phyloP scores from a whole-genome alignment of 495 filamentous ascomycete species.

The Penicillium simplicissimum region DNA sequence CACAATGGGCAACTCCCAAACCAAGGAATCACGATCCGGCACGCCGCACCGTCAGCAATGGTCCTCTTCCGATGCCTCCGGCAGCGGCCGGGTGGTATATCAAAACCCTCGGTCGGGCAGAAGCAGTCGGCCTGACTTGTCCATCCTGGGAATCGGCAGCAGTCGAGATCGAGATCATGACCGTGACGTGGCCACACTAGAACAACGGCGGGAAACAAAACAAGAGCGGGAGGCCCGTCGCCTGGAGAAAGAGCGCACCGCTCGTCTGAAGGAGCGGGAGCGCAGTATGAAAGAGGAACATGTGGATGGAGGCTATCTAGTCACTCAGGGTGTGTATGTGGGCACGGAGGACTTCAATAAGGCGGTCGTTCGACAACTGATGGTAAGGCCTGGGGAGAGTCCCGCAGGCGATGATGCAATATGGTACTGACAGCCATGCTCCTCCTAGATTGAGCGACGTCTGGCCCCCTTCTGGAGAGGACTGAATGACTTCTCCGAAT shows the following conservation, averaged over 20 bases:
- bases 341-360: slow-evolving; percentile 94
- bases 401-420: slow-evolving; percentile 5
- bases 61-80: slow-evolving; percentile 38
- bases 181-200: slow-evolving; percentile 43
- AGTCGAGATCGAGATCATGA: slow-evolving; percentile 33
- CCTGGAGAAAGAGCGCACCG: slow-evolving; percentile 74
- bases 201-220: slow-evolving; percentile 77
- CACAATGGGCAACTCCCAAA: slow-evolving; percentile 61
- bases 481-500: slow-evolving; percentile 80
- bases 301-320: slow-evolving; percentile 91
- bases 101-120: slow-evolving; percentile 48
- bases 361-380: slow-evolving; percentile 82
- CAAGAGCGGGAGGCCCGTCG: slow-evolving; percentile 87
- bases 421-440: slow-evolving; percentile 15
- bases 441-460: slow-evolving; percentile 77
- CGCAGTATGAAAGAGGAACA: slow-evolving; percentile 90
- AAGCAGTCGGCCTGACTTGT: slow-evolving; percentile 57
- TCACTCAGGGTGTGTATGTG: slow-evolving; percentile 91
- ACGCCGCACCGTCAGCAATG: slow-evolving; percentile 39
- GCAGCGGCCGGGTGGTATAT: slow-evolving; percentile 33
- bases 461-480: slow-evolving; percentile 95
- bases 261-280: slow-evolving; percentile 79
- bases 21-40: slow-evolving; percentile 56
- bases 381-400: slow-evolving; percentile 56
- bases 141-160: slow-evolving; percentile 54